These are phyloP conservation scores for Zalaria obscura DNA, from an alignment of 2,329 filamentous ascomycete species.

Conservation along the genomic window DNA sequence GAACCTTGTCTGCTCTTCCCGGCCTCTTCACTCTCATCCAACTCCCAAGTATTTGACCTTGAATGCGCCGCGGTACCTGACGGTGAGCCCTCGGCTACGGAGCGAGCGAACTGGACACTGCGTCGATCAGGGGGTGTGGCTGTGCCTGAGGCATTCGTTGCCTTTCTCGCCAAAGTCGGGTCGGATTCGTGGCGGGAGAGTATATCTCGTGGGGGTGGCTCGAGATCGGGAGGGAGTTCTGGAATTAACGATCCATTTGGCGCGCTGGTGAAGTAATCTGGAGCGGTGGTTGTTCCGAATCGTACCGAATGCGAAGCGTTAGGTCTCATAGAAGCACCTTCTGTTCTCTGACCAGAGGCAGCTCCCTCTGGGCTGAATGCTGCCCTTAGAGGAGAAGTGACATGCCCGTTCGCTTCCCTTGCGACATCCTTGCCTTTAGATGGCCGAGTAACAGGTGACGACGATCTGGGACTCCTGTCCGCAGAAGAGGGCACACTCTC, in stretches of 20 bases:
- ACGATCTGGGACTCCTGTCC: neutral
- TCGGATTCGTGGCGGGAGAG: constrained; percentile 5
- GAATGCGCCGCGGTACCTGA: constrained; percentile 22
- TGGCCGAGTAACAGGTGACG: constrained; percentile 1
- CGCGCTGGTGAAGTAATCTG: constrained; percentile 3
- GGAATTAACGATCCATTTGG: neutral
- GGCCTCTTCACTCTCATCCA: constrained; percentile 49
- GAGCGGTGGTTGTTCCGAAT: constrained; percentile 3
- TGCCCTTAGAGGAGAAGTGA: constrained; percentile 2
- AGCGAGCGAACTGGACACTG: constrained; percentile 64
- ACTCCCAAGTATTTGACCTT: constrained; percentile 51
- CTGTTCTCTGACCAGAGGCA: constrained; percentile 1
- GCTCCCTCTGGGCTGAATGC: constrained; percentile 1
- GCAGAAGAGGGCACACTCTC: no score
- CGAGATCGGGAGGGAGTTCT: constrained; percentile 1
- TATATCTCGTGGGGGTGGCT: constrained; percentile 1
- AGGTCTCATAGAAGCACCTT: neutral
- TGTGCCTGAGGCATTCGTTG: constrained; percentile 7
- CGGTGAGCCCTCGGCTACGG: constrained; percentile 19
- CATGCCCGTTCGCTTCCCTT: neutral
- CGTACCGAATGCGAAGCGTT: constrained; percentile 2
- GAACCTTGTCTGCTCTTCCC: constrained; percentile 34
- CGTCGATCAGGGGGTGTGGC: constrained; percentile 35
- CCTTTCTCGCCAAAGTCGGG: constrained; percentile 1
- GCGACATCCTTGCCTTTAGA: neutral